phyloP scores from a whole-genome alignment of 1,284 basidiomycete species.

The Sparassis latifolia region DNA sequence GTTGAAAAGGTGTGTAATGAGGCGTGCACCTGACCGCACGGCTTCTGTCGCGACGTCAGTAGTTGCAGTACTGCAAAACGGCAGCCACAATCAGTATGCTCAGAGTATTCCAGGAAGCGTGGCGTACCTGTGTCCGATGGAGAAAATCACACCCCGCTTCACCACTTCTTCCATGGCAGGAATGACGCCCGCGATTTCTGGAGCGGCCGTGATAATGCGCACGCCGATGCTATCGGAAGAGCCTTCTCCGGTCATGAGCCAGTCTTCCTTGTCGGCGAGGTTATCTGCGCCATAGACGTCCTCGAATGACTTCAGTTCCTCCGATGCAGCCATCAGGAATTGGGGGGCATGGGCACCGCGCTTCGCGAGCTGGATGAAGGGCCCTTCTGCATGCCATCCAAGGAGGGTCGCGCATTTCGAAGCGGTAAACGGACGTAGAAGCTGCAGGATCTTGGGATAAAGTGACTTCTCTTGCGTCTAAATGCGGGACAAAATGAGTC shows the following conservation, averaged over 20 bases:
- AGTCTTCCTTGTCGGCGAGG: slow-evolving; percentile 56
- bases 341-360: slow-evolving; percentile 76
- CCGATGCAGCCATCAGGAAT: slow-evolving; percentile 58
- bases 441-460: slow-evolving; percentile 60
- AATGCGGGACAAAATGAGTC: not conserved
- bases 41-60: slow-evolving; percentile 65
- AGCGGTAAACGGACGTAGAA: slow-evolving; percentile 58
- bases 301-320: slow-evolving; percentile 62
- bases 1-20: slow-evolving; percentile 92
- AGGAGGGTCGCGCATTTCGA: slow-evolving; percentile 61
- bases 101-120: not conserved
- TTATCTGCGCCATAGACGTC: slow-evolving; percentile 67
- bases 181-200: slow-evolving; percentile 81
- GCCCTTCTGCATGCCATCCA: slow-evolving; percentile 88
- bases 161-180: slow-evolving; percentile 54
- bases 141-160: slow-evolving; percentile 68
- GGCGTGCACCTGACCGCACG: slow-evolving; percentile 63
- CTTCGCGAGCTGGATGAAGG: slow-evolving; percentile 75
- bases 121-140: slow-evolving; percentile 79
- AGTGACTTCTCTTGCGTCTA: slow-evolving; percentile 72
- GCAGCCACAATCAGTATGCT: not conserved
- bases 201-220: slow-evolving; percentile 82
- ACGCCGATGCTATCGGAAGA: slow-evolving; percentile 45
- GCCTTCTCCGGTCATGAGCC: slow-evolving; percentile 44
- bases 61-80: slow-evolving; percentile 44